phyloP scores from a whole-genome alignment of 371 early-diverging fungal genomes.

The Lichtheimia ornata region DNA sequence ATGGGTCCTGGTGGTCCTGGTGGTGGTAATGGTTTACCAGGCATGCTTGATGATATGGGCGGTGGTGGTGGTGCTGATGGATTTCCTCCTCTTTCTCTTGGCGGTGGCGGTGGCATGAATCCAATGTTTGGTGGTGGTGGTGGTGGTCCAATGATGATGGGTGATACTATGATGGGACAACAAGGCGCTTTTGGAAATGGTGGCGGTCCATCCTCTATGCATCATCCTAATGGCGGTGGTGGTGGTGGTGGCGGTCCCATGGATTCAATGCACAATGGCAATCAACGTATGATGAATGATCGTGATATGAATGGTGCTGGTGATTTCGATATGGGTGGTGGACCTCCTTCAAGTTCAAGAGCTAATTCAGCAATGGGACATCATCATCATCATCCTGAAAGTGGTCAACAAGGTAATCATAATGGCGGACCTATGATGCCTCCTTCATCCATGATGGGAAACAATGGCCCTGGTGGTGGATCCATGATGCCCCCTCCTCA shows the following conservation, averaged over 20 bases:
- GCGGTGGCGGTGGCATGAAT: neutral
- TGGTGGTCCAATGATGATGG: neutral
- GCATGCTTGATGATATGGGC: constrained; percentile 1
- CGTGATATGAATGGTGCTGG: constrained; percentile 6
- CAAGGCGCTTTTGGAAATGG: neutral
- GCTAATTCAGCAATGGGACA: too few relatives aligned
- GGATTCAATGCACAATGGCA: neutral
- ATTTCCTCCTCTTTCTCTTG: neutral
- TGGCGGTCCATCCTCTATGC: too few relatives aligned
- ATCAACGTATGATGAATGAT: neutral
- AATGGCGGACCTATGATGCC: neutral
- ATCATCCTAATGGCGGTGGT: neutral
- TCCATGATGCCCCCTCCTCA: neutral
- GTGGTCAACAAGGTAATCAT: too few relatives aligned
- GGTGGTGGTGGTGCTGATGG: neutral
- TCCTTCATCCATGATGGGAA: neutral
- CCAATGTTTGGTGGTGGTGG: neutral
- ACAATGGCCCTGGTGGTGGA: neutral
- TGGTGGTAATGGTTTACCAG: neutral
- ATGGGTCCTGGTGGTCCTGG: constrained; percentile 2
- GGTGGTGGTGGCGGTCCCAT: neutral
- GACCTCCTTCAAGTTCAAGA: too few relatives aligned
- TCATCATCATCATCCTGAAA: too few relatives aligned
- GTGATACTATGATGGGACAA: neutral
- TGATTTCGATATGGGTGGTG: neutral